phyloP scores from a whole-genome alignment of 2,329 filamentous ascomycete genomes.

The Colletotrichum abscissum region DNA sequence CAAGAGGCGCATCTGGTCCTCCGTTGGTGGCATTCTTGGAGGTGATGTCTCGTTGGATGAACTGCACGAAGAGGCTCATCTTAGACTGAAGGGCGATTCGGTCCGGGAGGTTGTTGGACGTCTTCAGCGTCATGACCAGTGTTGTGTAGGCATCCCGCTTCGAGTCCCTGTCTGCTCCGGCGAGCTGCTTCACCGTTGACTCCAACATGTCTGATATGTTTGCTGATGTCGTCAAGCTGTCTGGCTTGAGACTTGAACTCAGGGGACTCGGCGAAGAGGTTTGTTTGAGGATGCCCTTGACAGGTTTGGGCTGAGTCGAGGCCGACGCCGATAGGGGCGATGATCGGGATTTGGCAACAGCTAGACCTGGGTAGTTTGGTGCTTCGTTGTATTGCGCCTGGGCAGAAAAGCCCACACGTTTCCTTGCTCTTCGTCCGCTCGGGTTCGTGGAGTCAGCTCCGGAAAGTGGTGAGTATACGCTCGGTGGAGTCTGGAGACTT shows the following conservation, averaged over 20 bases:
- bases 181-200: conserved; percentile 84
- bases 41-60: conserved; percentile 84
- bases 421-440: conserved; percentile 58
- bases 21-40: conserved; percentile 65
- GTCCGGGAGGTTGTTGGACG: conserved; percentile 86
- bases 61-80: conserved; percentile 81
- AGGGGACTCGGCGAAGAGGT: conserved; percentile 61
- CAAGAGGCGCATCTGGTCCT: conserved; percentile 73
- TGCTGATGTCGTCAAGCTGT: conserved; percentile 52
- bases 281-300: conserved; percentile 83
- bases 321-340: conserved; percentile 55
- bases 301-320: conserved; percentile 55
- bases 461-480: conserved; percentile 56
- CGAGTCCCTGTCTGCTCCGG: conserved; percentile 76
- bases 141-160: conserved; percentile 89
- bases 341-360: conserved; percentile 50
- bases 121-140: conserved; percentile 79
- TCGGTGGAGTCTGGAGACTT: conserved; percentile 65
- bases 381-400: conserved; percentile 68
- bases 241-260: conserved; percentile 49
- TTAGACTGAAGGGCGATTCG: conserved; percentile 78
- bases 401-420: conserved; percentile 68
- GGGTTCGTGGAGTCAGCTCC: conserved; percentile 54
- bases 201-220: conserved; percentile 85
- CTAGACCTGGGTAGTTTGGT: conserved; percentile 55